phyloP scores from a whole-genome alignment of 2,329 filamentous ascomycete genomes.

The Fusarium succisae region DNA sequence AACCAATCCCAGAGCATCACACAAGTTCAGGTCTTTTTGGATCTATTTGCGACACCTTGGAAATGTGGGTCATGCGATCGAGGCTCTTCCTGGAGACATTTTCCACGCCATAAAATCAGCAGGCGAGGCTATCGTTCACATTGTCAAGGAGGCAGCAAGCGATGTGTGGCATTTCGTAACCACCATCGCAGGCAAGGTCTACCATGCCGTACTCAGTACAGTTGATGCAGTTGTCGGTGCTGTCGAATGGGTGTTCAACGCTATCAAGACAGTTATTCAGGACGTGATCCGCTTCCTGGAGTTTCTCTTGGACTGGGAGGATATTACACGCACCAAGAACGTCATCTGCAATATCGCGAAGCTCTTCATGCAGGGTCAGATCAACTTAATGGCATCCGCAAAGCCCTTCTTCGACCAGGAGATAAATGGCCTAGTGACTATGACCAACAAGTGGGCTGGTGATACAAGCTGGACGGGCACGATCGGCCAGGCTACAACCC shows the following conservation, averaged over 20 bases:
- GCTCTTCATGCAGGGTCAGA: neutral
- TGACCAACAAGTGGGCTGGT: neutral
- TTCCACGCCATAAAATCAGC: neutral
- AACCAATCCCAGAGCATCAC: neutral
- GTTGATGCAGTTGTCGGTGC: neutral
- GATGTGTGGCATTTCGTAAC: neutral
- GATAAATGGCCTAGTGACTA: fast-evolving
- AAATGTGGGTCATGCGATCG: neutral
- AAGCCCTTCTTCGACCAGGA: neutral
- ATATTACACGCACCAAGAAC: neutral
- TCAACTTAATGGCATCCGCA: neutral
- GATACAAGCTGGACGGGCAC: neutral
- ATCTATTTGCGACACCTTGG: neutral
- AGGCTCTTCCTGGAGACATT: neutral
- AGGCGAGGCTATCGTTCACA: neutral
- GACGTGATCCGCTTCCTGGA: neutral
- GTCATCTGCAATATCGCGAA: neutral
- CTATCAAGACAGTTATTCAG: neutral
- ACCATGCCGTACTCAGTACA: neutral
- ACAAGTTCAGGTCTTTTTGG: neutral
- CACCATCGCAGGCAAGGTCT: neutral
- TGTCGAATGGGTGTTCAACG: neutral
- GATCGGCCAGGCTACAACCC: neutral
- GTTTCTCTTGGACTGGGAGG: neutral
- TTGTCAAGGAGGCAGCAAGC: neutral